These are phyloP conservation scores for Cutaneotrichosporon daszewskae DNA, from an alignment of 1,284 basidiomycete genomes.

Conservation along the genomic window DNA sequence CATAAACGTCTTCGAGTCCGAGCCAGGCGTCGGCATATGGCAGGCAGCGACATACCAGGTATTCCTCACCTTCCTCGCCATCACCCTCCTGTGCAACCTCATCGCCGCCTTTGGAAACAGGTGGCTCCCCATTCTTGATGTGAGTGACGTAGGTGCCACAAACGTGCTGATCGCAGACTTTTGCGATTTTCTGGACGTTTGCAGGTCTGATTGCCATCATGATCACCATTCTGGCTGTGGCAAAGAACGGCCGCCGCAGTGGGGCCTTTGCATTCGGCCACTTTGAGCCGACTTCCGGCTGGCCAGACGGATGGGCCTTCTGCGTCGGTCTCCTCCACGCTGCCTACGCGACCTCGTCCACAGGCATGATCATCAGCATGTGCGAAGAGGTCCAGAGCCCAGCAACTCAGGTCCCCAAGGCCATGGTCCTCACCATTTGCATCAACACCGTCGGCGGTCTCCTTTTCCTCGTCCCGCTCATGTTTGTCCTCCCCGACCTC, in stretches of 20 bases:
- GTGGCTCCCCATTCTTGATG: slow-evolving; percentile 34
- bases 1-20: slow-evolving; percentile 18
- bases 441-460: slow-evolving; percentile 30
- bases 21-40: slow-evolving; percentile 12
- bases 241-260: slow-evolving; percentile 35
- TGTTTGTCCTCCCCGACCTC: slow-evolving; percentile 49
- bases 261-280: slow-evolving; percentile 27
- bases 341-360: slow-evolving; percentile 36
- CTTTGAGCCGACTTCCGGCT: slow-evolving; percentile 17
- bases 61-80: slow-evolving; percentile 12
- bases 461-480: slow-evolving; percentile 45
- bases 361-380: slow-evolving; percentile 44
- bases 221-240: slow-evolving; percentile 41
- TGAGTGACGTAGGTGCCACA: slow-evolving; percentile 10
- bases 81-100: slow-evolving; percentile 15
- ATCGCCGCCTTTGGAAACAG: slow-evolving; percentile 34
- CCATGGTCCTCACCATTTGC: slow-evolving; percentile 25
- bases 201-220: slow-evolving; percentile 18
- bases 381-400: slow-evolving; percentile 44
- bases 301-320: slow-evolving; percentile 20
- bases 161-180: slow-evolving; percentile 18
- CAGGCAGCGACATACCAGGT: slow-evolving; percentile 20
- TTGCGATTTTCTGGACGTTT: slow-evolving; percentile 29
- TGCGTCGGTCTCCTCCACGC: slow-evolving; percentile 41
- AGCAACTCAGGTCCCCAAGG: slow-evolving; percentile 40